Evolutionary conservation across 768 basidiomycete genomes (phyloP).

Genomic region (Mycena albidolilacea): DNA sequence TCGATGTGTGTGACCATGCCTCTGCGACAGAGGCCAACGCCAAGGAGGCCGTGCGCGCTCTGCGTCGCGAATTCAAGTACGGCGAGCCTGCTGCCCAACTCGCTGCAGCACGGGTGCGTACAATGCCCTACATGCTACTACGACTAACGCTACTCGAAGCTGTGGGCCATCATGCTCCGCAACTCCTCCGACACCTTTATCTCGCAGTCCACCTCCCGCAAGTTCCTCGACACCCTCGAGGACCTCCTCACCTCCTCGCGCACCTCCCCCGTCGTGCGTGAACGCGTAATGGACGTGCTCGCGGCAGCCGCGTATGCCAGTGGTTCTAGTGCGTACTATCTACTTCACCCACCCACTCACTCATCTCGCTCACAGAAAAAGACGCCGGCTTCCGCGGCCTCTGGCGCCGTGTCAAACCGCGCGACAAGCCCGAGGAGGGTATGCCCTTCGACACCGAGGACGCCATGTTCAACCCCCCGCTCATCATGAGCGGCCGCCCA

Average conservation of each 20-base stretch:
- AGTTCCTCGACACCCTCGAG: slow-evolving; percentile 86
- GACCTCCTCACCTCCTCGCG: slow-evolving; percentile 74
- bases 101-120: slow-evolving; percentile 79
- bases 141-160: slow-evolving; percentile 51
- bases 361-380: slow-evolving; percentile 42
- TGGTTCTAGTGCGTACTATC: slow-evolving; percentile 57
- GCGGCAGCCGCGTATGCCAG: slow-evolving; percentile 85
- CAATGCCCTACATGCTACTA: background rate
- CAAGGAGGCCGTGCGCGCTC: slow-evolving; percentile 87
- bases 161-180: slow-evolving; percentile 93
- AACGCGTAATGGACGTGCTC: slow-evolving; percentile 85
- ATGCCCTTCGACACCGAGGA: slow-evolving; percentile 85
- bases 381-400: slow-evolving; percentile 75
- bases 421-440: slow-evolving; percentile 88
- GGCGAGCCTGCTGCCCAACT: slow-evolving; percentile 84
- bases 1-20: slow-evolving; percentile 90
- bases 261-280: slow-evolving; percentile 85
- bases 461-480: slow-evolving; percentile 79
- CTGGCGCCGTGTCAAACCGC: slow-evolving; percentile 87
- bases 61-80: slow-evolving; percentile 90
- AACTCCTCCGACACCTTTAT: slow-evolving; percentile 85
- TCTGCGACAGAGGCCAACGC: slow-evolving; percentile 79
- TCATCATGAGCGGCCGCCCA: slow-evolving; percentile 2
- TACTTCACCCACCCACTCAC: background rate
- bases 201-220: slow-evolving; percentile 76